phyloP scores from a whole-genome alignment of 192 early-diverging fungal species.

The Backusella luteola region DNA sequence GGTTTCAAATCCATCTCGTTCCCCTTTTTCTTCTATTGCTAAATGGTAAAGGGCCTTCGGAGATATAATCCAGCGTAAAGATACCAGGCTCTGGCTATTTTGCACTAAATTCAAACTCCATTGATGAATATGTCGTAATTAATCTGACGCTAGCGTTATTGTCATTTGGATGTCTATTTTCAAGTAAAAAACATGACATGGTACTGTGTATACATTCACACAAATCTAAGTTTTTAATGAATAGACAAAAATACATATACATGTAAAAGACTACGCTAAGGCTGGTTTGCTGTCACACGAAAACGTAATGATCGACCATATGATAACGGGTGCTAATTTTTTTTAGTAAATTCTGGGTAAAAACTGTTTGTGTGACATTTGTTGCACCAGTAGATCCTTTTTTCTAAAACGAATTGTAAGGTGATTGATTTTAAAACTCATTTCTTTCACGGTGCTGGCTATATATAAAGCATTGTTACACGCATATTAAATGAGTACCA shows the following conservation, averaged over 20 bases:
- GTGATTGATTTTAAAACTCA: not conserved
- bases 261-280: not conserved
- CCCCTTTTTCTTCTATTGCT: not conserved
- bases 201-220: not conserved
- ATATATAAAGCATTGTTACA: not conserved
- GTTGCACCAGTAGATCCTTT: not conserved
- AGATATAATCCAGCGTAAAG: not conserved
- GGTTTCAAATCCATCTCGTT: not conserved
- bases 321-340: not conserved
- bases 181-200: not conserved
- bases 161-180: not conserved
- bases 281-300: not conserved
- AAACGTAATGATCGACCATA: slow-evolving; percentile 6
- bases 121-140: not conserved
- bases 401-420: not conserved
- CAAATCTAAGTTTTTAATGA: not conserved
- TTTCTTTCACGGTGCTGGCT: not conserved
- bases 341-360: slow-evolving; percentile 1
- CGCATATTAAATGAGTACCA: not conserved
- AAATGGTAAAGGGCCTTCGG: not conserved
- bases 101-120: not conserved
- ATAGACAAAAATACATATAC: not conserved
- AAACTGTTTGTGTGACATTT: not conserved
- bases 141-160: not conserved
- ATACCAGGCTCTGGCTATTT: not conserved